Conservation (phyloP, 192 early-diverging fungal species). For the Jimgerdemannia flammicorona region DNA sequence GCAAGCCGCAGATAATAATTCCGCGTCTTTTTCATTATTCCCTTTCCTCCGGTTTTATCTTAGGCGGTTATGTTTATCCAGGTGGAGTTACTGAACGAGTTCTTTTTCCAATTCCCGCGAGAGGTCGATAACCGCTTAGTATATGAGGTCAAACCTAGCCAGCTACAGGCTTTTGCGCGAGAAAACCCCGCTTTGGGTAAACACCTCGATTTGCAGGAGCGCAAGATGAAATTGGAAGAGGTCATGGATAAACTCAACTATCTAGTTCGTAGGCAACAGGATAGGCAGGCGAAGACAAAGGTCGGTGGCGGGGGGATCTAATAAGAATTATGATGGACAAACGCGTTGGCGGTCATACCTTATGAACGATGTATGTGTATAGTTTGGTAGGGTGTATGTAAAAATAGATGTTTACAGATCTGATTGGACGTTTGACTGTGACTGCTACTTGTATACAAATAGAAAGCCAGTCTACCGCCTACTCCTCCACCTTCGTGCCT, state of each 20-base stretch:
- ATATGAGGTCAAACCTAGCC: conserved; percentile 74
- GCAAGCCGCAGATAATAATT: too few species aligned
- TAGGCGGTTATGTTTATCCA: conserved; percentile 96
- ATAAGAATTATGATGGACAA: background rate
- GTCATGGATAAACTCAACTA: conserved; percentile 70
- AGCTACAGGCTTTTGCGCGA: conserved; percentile 84
- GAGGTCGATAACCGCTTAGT: conserved; percentile 92
- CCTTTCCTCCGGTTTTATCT: background rate
- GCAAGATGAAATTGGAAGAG: conserved; percentile 78
- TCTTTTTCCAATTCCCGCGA: conserved; percentile 96
- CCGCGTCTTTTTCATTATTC: too few species aligned
- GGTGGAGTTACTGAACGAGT: conserved; percentile 96
- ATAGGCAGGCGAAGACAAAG: conserved; percentile 36
- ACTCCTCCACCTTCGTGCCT: too few species aligned
- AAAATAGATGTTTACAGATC: too few species aligned
- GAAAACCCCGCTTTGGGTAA: conserved; percentile 83
- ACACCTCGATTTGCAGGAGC: conserved; percentile 86
- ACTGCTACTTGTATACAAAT: too few species aligned
- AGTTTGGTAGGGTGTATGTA: too few species aligned
- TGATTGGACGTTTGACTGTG: too few species aligned
- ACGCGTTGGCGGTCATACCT: too few species aligned
- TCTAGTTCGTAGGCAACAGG: conserved; percentile 49
- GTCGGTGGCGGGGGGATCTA: background rate
- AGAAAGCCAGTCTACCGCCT: too few species aligned
- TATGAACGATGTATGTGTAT: too few species aligned